Base-by-base conservation (phyloP, 306 rosid genomes). In the Styphnolobium japonicum region DNA sequence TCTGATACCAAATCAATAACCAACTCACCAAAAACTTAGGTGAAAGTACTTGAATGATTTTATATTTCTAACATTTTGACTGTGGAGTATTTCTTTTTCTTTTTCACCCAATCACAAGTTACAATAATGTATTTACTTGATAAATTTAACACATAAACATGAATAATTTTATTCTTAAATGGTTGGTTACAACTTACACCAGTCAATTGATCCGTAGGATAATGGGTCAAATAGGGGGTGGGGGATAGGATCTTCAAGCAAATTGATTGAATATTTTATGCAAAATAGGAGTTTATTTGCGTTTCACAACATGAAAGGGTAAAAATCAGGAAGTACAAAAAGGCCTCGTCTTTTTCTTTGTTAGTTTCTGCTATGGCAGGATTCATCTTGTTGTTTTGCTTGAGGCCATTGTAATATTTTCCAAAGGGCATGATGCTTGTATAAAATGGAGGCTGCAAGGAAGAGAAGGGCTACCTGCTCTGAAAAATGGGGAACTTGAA, bases 401-500 rank as follows among this genome's bases (percentile, higher is more conserved):
- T 16, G 67, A 52, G 39, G 51, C 39, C 79, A 46, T 58, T 80
- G 62, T 46, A 90, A 72, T 66, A 80, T 43, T 16, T 72, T 40
- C 64, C 46, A 27, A 72, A 71, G 77, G 73, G 43, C 4, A 82
- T 4, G 73, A 58, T 77, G 74, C n/a, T 36, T n/a, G 63, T 84
- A 85, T 84, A 88, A 76, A 90, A 78, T 51, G 88, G 84, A 39
- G 77, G 39, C 48, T 52, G 51, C 36, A 43, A 43, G 48, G 51
- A 39, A 58, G 43, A 69, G 68, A 42, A 76, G 66, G 74, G 55
- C 67, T 68, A 77, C 60, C 72, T 67, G 12, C 64, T 67, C 14
- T 33, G 53, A 34, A 51, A 62, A 78, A 94, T 92, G 98, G 84
- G 79, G 62, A 75, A 51, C 37, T 84, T 85, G 87, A 83, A 80